Conservation (phyloP, 768 basidiomycete species). For the Podaxis sp. region DNA sequence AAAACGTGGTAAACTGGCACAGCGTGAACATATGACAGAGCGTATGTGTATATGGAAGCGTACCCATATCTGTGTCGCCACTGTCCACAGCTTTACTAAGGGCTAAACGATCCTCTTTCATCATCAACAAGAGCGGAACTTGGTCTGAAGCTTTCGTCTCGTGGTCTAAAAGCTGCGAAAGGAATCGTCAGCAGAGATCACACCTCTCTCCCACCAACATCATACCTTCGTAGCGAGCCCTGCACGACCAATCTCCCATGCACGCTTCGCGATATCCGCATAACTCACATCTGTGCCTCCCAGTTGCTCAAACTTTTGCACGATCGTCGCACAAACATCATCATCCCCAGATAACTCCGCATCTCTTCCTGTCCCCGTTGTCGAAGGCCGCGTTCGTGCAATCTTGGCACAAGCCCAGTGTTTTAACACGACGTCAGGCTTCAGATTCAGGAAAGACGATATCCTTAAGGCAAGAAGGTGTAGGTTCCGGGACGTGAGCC, state of each 20-base stretch:
- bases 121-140: conserved; percentile 86
- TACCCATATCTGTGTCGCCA: conserved; percentile 93
- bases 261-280: conserved; percentile 90
- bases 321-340: conserved; percentile 78
- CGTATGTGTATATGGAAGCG: conserved; percentile 19
- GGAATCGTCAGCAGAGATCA: not conserved
- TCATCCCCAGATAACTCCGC: conserved; percentile 68
- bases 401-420: conserved; percentile 98
- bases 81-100: conserved; percentile 89
- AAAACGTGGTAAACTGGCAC: conserved; percentile 90
- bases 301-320: conserved; percentile 84
- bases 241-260: conserved; percentile 85
- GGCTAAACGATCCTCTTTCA: conserved; percentile 93
- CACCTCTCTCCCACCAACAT: not conserved
- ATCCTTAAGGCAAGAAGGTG: conserved; percentile 93
- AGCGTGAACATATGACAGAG: conserved; percentile 1
- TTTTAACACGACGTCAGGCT: conserved; percentile 83
- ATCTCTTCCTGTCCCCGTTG: conserved; percentile 51
- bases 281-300: conserved; percentile 83
- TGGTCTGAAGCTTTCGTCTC: conserved; percentile 89
- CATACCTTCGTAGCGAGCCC: conserved; percentile 82
- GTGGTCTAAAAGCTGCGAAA: conserved; percentile 77
- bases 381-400: conserved; percentile 60
- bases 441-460: conserved; percentile 78
- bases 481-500: conserved; percentile 83